phyloP scores from a whole-genome alignment of 805 yeast species.

The Saccharomycopsis fibuligera region DNA sequence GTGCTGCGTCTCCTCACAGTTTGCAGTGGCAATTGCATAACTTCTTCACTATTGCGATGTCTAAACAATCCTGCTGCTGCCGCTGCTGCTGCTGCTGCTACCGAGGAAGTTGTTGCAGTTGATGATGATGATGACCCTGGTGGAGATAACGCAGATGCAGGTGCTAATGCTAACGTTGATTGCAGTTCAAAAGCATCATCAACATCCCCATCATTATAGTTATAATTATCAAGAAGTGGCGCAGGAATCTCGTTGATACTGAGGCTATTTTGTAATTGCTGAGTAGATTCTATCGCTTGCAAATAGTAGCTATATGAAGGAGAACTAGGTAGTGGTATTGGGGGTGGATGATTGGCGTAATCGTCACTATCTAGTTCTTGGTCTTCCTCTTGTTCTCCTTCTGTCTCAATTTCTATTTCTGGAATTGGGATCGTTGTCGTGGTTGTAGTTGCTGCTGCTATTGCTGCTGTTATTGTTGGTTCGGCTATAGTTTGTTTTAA shows the following conservation, averaged over 20 bases:
- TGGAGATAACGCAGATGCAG: too few species aligned
- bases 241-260: too few species aligned
- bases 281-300: slow-evolving; percentile 10
- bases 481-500: too few species aligned
- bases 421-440: not conserved
- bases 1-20: too few species aligned
- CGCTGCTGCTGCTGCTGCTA: slow-evolving; percentile 5
- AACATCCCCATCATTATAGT: not conserved
- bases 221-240: too few species aligned
- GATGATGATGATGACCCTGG: too few species aligned
- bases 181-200: not conserved
- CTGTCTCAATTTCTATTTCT: not conserved
- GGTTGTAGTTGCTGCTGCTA: not conserved
- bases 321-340: slow-evolving; percentile 28
- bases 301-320: slow-evolving; percentile 24
- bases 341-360: slow-evolving; percentile 38
- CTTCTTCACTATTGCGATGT: not conserved
- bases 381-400: not conserved
- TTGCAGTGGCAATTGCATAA: not conserved
- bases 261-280: too few species aligned
- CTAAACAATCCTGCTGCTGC: not conserved
- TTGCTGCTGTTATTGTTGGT: not conserved
- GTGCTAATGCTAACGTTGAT: too few species aligned
- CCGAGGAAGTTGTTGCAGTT: not conserved
- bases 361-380: slow-evolving; percentile 16